phyloP scores from a whole-genome alignment of 352 stramenopile species.

The Phytophthora crassamura region DNA sequence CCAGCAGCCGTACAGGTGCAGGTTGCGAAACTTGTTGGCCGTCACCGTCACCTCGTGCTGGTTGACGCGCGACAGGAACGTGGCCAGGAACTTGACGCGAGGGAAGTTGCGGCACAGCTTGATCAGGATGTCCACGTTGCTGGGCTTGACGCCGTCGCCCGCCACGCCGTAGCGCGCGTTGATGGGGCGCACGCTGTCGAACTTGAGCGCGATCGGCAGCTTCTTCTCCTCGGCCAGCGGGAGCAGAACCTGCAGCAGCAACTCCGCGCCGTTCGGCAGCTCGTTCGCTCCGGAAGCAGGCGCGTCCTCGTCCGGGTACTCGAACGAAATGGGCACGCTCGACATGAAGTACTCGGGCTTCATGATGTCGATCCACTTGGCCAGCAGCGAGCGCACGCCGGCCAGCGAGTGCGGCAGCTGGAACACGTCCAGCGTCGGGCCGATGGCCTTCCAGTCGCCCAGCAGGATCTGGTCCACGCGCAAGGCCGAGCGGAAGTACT shows the following conservation, averaged over 20 bases:
- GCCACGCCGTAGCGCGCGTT: conserved; percentile 84
- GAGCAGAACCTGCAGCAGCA: conserved; percentile 91
- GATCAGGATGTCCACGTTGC: conserved; percentile 86
- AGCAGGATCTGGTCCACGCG: conserved; percentile 92
- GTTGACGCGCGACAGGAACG: conserved; percentile 93
- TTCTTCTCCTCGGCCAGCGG: conserved; percentile 88
- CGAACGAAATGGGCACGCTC: conserved; percentile 92
- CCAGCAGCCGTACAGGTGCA: conserved; percentile 95
- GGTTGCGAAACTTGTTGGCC: conserved; percentile 94
- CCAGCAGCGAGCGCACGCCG: conserved; percentile 85
- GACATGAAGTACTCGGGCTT: conserved; percentile 95
- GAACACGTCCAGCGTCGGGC: conserved; percentile 60
- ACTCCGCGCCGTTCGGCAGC: conserved; percentile 51
- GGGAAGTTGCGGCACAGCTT: conserved; percentile 90
- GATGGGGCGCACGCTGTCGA: conserved; percentile 90
- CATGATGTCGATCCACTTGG: conserved; percentile 93
- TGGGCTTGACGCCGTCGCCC: conserved; percentile 93
- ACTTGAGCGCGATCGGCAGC: conserved; percentile 94
- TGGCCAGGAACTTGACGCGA: conserved; percentile 94
- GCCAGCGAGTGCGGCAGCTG: no score
- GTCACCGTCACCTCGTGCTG: conserved; percentile 95
- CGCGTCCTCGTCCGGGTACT: conserved; percentile 53
- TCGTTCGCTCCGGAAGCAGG: conserved; percentile 18
- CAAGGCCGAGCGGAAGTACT: conserved; percentile 90
- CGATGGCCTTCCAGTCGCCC: conserved; percentile 85